Evolutionary conservation across 805 yeast genomes (phyloP).

Genomic region (Metschnikowia corniflorae): DNA sequence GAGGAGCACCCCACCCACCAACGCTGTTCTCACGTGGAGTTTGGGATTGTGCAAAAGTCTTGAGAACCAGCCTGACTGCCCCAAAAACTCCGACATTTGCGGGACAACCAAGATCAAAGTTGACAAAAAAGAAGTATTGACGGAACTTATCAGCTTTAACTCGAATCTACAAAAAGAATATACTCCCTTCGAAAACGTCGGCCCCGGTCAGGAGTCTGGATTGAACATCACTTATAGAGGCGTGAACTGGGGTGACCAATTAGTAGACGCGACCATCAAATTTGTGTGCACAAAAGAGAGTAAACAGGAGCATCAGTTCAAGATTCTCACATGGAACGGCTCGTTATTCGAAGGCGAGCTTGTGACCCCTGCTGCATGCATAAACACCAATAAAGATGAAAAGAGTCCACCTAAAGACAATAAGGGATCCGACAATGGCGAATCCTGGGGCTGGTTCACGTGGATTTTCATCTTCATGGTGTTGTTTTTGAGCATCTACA

Average conservation of each 20-base stretch:
- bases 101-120: conserved; percentile 58
- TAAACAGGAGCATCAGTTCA: conserved; percentile 22
- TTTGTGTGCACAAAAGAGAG: conserved; percentile 44
- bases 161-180: conserved; percentile 34
- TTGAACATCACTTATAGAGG: conserved; percentile 43
- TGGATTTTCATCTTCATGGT: conserved; percentile 77
- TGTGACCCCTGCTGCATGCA: conserved; percentile 40
- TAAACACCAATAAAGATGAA: conserved; percentile 26
- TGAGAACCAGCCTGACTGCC: conserved; percentile 48
- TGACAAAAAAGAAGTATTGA: conserved; percentile 45
- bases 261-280: conserved; percentile 44
- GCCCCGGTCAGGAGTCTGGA: conserved; percentile 28
- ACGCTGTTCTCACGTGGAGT: conserved; percentile 60
- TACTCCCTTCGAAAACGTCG: conserved; percentile 27
- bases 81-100: conserved; percentile 71
- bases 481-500: conserved; percentile 65
- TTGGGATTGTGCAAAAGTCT: conserved; percentile 62
- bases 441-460: conserved; percentile 77
- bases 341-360: conserved; percentile 20
- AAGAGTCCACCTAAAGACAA: conserved; percentile 23
- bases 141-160: conserved; percentile 62
- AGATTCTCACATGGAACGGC: conserved; percentile 38
- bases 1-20: conserved; percentile 76
- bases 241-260: conserved; percentile 67
- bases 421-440: conserved; percentile 32